Percentiles rank a stretch among this genome's conserved stretches.
These are phyloP conservation scores for Fusarium sp. DNA, from an alignment of 2,329 filamentous ascomycete species.

Conservation along the genomic window DNA sequence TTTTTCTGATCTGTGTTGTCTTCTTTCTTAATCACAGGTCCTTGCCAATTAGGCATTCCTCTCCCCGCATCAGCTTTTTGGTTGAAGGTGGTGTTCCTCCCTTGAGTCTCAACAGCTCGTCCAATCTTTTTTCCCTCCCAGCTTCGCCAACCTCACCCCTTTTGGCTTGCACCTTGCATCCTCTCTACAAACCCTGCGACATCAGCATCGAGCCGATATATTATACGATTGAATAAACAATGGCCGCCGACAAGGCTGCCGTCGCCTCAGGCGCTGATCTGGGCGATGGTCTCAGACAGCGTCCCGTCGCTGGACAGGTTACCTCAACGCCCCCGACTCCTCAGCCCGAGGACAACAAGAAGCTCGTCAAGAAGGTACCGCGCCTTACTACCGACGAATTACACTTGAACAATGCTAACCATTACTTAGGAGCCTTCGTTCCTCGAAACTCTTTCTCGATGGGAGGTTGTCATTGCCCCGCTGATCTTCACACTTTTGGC, in stretches of 20 bases:
- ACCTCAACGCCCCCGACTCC: constrained; percentile 51
- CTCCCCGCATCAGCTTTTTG: constrained; percentile 36
- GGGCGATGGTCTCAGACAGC: constrained; percentile 67
- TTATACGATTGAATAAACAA: constrained; percentile 49
- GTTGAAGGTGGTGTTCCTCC: constrained; percentile 43
- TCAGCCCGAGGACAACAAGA: constrained; percentile 70
- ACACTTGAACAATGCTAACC: constrained; percentile 34
- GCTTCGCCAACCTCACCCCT: constrained; percentile 34
- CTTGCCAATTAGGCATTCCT: constrained; percentile 38
- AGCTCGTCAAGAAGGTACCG: constrained; percentile 66
- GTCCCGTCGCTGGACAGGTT: constrained; percentile 58
- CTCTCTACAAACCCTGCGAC: constrained; percentile 18
- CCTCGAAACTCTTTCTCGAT: constrained; percentile 71
- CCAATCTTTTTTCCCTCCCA: constrained; percentile 47
- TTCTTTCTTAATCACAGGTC: constrained; percentile 18
- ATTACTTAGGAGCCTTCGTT: constrained; percentile 64
- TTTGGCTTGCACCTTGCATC: constrained; percentile 32
- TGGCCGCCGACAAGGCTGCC: constrained; percentile 67
- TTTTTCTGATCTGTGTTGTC: constrained; percentile 36
- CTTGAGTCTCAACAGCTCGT: constrained; percentile 54
- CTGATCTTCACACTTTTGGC: constrained; percentile 71
- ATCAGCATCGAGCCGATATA: constrained; percentile 1
- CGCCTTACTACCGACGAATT: background rate
- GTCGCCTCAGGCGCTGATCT: constrained; percentile 71
- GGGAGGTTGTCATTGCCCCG: constrained; percentile 71